Percentiles rank a stretch among this genome's conserved stretches.
Conservation (phyloP, 768 basidiomycete genomes). For the Dioszegia hungarica region DNA sequence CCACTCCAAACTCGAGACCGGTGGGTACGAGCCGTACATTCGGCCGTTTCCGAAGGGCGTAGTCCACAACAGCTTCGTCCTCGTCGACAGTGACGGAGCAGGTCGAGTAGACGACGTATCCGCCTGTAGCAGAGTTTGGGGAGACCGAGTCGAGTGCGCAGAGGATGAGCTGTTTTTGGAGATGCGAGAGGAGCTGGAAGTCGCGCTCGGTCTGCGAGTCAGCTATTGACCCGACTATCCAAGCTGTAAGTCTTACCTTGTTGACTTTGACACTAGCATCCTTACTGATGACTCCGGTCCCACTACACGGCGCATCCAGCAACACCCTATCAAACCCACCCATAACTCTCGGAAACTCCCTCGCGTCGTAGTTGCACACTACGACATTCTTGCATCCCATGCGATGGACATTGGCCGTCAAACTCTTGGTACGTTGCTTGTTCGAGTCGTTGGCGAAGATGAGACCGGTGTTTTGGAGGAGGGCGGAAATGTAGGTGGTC, state of each 20-base stretch:
- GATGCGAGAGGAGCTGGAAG: constrained; percentile 89
- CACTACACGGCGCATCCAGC: constrained; percentile 94
- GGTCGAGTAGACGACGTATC: constrained; percentile 94
- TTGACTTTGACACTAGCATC: constrained; percentile 96
- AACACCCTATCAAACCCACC: constrained; percentile 98
- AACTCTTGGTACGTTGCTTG: constrained; percentile 88
- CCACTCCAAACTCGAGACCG: constrained; percentile 85
- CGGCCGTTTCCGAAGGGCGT: constrained; percentile 89
- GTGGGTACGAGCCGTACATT: constrained; percentile 88
- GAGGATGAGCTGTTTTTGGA: constrained; percentile 96
- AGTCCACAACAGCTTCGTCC: constrained; percentile 96
- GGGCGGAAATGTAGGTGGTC: constrained; percentile 93
- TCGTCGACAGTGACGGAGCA: constrained; percentile 98
- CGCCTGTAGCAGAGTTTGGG: constrained; percentile 83
- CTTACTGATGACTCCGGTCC: constrained; percentile 97
- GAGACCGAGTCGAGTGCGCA: constrained; percentile 96
- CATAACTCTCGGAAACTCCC: constrained; percentile 98
- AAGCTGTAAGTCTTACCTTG: constrained; percentile 78
- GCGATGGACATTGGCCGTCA: constrained; percentile 93
- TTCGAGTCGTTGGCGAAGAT: constrained; percentile 96
- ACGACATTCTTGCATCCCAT: constrained; percentile 98
- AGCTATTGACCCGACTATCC: not conserved
- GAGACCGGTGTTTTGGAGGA: constrained; percentile 95
- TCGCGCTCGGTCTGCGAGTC: constrained; percentile 75
- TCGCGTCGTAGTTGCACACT: constrained; percentile 92